Evolutionary conservation across 164 flowering plant genomes (phyloP).

Genomic region (Berberis vulgaris): DNA sequence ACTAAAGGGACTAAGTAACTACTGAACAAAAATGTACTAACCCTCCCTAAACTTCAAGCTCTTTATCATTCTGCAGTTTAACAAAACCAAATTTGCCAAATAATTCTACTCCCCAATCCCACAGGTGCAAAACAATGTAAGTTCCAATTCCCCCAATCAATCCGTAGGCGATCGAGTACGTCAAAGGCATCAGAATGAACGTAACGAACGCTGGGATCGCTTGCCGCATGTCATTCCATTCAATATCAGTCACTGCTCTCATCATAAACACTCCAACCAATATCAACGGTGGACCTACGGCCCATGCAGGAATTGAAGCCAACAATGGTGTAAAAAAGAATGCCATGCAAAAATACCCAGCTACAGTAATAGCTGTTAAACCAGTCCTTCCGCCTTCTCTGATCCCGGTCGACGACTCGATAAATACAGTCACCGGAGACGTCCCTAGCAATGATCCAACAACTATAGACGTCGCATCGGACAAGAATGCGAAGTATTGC

Average conservation of each 20-base stretch:
- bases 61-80: too few species aligned
- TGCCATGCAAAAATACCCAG: constrained; percentile 56
- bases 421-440: constrained; percentile 77
- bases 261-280: constrained; percentile 92
- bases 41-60: too few species aligned
- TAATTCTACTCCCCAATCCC: constrained; percentile 52
- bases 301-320: constrained; percentile 94
- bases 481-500: constrained; percentile 91
- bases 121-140: constrained; percentile 44
- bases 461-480: constrained; percentile 69
- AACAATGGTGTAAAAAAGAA: constrained; percentile 80
- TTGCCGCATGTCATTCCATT: constrained; percentile 78
- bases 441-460: constrained; percentile 85
- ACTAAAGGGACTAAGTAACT: too few species aligned
- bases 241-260: constrained; percentile 77
- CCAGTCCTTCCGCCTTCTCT: constrained; percentile 94
- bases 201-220: constrained; percentile 87
- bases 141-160: constrained; percentile 84
- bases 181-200: constrained; percentile 69
- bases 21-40: too few species aligned
- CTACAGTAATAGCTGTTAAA: constrained; percentile 71
- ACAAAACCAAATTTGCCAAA: constrained; percentile 1
- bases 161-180: constrained; percentile 85
- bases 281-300: constrained; percentile 89
- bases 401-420: constrained; percentile 87